phyloP scores from a whole-genome alignment of 2,329 filamentous ascomycete species.

The Curvularia sp. region DNA sequence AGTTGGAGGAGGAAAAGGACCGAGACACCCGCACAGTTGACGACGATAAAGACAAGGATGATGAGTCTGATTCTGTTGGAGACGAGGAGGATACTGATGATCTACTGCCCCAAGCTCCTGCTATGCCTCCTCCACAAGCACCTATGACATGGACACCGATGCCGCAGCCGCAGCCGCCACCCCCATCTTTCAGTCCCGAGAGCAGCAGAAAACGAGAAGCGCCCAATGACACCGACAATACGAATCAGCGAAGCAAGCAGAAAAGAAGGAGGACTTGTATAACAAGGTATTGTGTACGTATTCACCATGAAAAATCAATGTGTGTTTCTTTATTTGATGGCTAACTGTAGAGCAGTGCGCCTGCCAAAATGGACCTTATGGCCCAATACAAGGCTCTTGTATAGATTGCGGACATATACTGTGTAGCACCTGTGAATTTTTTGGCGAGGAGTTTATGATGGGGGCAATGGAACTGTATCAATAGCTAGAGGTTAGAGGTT shows the following conservation, averaged over 20 bases:
- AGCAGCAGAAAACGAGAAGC: constrained; percentile 3
- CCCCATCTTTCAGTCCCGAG: not conserved
- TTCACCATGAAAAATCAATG: not conserved
- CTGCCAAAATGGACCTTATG: not conserved
- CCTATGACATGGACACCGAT: not conserved
- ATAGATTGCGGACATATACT: not conserved
- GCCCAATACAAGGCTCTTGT: not conserved
- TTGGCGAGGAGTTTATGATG: not conserved
- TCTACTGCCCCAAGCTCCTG: not conserved
- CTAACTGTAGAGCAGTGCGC: not conserved
- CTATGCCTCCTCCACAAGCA: not conserved
- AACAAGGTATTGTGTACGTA: constrained; percentile 1
- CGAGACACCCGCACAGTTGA: constrained; percentile 30
- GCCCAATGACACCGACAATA: not conserved
- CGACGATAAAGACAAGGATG: constrained; percentile 15
- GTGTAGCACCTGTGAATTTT: not conserved
- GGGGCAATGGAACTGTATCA: not conserved
- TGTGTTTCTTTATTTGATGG: not conserved
- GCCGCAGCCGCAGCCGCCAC: not conserved
- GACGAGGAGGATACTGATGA: constrained; percentile 8
- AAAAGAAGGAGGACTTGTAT: not conserved
- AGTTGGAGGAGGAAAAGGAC: constrained; percentile 31
- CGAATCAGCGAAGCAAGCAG: not conserved
- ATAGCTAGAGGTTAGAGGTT: not conserved
- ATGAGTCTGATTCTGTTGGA: constrained; percentile 14